These are phyloP conservation scores for Aegilops bicornis DNA, from an alignment of 176 grass and related monocot species.

Conservation along the genomic window DNA sequence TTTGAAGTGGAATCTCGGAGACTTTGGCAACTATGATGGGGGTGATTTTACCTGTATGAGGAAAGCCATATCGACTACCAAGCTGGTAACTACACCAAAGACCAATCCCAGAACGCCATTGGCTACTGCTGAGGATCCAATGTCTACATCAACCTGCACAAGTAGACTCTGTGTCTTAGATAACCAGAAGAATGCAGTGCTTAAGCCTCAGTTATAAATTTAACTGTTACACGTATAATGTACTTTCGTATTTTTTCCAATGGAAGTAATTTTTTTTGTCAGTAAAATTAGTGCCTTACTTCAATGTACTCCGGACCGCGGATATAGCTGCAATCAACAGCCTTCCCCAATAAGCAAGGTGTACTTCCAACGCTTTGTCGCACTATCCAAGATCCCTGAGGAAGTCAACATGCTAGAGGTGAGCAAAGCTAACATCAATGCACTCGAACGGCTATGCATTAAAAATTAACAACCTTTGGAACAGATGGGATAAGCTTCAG, in stretches of 20 bases:
- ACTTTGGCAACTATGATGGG: not conserved
- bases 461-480: conserved; percentile 63
- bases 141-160: conserved; percentile 90
- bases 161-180: not conserved
- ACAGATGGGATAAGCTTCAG: conserved; percentile 97
- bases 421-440: conserved; percentile 5
- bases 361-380: conserved; percentile 89
- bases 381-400: conserved; percentile 96
- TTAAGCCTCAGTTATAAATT: not conserved
- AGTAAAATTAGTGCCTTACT: conserved; percentile 50
- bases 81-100: conserved; percentile 79
- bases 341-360: conserved; percentile 90
- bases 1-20: not conserved
- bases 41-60: conserved; percentile 81
- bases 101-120: conserved; percentile 97
- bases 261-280: not conserved
- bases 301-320: conserved; percentile 89
- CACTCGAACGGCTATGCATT: not conserved
- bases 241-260: not conserved
- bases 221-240: not conserved
- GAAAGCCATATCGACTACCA: conserved; percentile 96
- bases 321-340: conserved; percentile 88
- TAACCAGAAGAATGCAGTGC: not conserved
- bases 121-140: conserved; percentile 92
- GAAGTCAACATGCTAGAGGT: conserved; percentile 27